A percentile compares a stretch with the other conserved stretches of the same genome.
phyloP scores from a whole-genome alignment of 371 early-diverging fungal species.

The Rhizopus microsporus region DNA sequence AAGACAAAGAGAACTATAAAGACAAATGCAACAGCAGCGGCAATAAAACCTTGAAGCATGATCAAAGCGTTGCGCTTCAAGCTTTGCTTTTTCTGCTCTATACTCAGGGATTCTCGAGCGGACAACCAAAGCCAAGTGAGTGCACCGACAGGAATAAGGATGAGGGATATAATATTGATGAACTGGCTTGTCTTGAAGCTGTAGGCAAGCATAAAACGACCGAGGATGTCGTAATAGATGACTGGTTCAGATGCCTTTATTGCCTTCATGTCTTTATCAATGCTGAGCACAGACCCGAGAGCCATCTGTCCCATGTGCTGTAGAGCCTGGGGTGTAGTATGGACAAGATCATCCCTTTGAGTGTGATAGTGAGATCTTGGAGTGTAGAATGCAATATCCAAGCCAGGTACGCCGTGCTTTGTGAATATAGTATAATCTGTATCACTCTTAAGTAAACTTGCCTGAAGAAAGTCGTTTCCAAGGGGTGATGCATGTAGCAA shows the following conservation, averaged over 20 bases:
- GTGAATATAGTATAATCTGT: constrained; percentile 70
- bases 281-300: constrained; percentile 36
- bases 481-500: constrained; percentile 44
- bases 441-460: constrained; percentile 62
- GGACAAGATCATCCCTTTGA: constrained; percentile 51
- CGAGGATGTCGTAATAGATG: constrained; percentile 56
- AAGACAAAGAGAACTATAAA: constrained; percentile 15
- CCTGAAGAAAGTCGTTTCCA: constrained; percentile 64
- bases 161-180: constrained; percentile 38
- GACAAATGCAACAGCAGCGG: constrained; percentile 13
- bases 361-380: constrained; percentile 72
- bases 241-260: constrained; percentile 17
- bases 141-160: constrained; percentile 30
- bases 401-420: constrained; percentile 59
- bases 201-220: constrained; percentile 48
- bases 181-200: constrained; percentile 47
- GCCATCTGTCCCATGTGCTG: constrained; percentile 66
- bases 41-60: constrained; percentile 17
- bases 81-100: constrained; percentile 1
- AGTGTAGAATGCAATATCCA: constrained; percentile 68
- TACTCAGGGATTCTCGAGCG: not conserved
- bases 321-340: constrained; percentile 49
- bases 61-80: constrained; percentile 1
- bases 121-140: constrained; percentile 16
- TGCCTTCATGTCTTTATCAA: constrained; percentile 21